Conservation (phyloP, 2,329 filamentous ascomycete genomes). For the Alternaria tenuissima region DNA sequence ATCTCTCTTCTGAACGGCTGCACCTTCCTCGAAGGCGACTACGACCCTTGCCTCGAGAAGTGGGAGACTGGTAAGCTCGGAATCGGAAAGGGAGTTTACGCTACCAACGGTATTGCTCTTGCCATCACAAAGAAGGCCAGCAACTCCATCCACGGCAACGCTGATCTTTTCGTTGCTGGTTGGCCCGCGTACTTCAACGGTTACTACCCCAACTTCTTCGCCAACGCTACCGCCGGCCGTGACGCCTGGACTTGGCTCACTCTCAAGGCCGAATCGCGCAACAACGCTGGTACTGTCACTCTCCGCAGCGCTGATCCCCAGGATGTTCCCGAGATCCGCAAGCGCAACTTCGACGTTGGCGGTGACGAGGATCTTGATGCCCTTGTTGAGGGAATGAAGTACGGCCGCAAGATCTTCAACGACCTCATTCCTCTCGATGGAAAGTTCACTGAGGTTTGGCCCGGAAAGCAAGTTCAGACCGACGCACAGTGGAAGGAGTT, state of each 20-base stretch:
- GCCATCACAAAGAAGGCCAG: constrained; percentile 54
- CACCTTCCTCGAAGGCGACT: constrained; percentile 48
- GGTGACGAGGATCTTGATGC: constrained; percentile 58
- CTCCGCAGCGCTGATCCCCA: constrained; percentile 68
- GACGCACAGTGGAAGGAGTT: constrained; percentile 54
- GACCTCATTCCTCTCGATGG: constrained; percentile 55
- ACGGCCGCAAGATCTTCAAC: constrained; percentile 56
- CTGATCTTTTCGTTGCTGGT: constrained; percentile 63
- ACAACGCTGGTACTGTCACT: constrained; percentile 66
- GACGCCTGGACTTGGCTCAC: constrained; percentile 60
- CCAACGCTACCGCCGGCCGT: constrained; percentile 54
- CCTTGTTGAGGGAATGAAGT: constrained; percentile 63
- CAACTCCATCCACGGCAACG: constrained; percentile 52
- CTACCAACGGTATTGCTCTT: constrained; percentile 62
- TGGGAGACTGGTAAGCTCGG: constrained; percentile 51
- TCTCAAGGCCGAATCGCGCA: constrained; percentile 69
- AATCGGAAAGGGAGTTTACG: constrained; percentile 54
- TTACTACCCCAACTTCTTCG: constrained; percentile 63
- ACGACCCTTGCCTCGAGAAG: constrained; percentile 55
- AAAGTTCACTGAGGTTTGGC: constrained; percentile 58
- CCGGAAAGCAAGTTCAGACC: constrained; percentile 56
- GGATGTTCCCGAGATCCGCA: constrained; percentile 65
- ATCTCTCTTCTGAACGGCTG: constrained; percentile 49
- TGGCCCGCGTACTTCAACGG: constrained; percentile 62
- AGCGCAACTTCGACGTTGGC: constrained; percentile 26